Conservation (phyloP, 257 asterid genomes). For the Primulina eburnea region DNA sequence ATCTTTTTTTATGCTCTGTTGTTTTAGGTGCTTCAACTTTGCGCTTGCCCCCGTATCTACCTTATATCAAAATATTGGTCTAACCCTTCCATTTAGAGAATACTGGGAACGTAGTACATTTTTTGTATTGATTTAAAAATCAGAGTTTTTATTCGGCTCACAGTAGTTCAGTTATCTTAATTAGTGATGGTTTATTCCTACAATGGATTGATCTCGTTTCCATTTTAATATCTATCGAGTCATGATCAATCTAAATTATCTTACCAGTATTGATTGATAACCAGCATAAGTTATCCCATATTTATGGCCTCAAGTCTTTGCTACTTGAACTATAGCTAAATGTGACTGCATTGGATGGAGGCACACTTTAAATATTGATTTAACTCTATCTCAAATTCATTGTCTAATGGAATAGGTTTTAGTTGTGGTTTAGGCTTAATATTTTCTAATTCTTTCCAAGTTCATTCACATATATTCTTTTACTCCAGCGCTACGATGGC, state of each 20-base stretch:
- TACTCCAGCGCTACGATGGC: conserved; percentile 72
- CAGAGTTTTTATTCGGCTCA: not conserved
- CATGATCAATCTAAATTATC: no score
- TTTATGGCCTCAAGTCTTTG: not conserved
- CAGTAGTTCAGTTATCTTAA: not conserved
- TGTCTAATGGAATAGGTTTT: not conserved
- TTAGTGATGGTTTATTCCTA: not conserved
- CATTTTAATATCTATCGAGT: no score
- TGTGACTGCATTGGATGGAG: no score
- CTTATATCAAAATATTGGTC: not conserved
- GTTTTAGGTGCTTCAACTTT: not conserved
- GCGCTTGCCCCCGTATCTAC: not conserved
- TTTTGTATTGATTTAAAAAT: not conserved
- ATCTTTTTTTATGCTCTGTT: no score
- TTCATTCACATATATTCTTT: no score
- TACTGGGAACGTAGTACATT: no score
- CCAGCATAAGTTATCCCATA: not conserved
- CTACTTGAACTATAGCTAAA: not conserved
- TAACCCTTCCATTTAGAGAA: not conserved
- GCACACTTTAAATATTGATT: not conserved
- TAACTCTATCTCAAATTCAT: not conserved
- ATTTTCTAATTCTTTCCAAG: conserved; percentile 1
- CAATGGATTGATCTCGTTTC: not conserved
- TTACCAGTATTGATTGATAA: not conserved
- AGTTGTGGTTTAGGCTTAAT: not conserved